Evolutionary conservation across 257 asterid species (phyloP), one percentile per base, ranked within the genome.

Genomic region (Galeopsis tetrahit): DNA sequence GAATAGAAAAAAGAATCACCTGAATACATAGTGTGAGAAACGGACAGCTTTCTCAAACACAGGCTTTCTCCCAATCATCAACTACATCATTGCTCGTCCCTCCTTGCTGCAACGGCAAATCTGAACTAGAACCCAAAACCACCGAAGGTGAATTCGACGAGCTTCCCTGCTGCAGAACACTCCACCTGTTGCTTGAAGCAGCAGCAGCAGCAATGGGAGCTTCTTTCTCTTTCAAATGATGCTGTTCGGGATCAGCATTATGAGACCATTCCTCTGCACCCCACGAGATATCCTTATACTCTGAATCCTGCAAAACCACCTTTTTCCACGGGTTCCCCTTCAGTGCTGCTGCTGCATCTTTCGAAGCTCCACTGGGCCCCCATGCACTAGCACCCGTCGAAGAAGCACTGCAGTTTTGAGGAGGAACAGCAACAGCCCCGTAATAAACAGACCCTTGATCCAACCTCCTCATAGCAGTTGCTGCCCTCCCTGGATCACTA

Each of bases 21-120:
- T 21, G 5, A 42, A 51, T 11, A 14, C 49, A 68, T 40, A 39
- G 11, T 7, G 8, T 31, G 28, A 14, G 51, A 71, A 35, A 21
- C 31, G 35, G 5, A 8, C n/a, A n/a, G 13, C 53, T 67, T 48
- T 28, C 63, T 88, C 83, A 86, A 40, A 89, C 95, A 71, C 44
- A 91, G 5, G 96, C 97, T 65, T 91, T 79, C 81, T 94, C 99
- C 99, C 99, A 94, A 63, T 94, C 96, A 63, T 94, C 99, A 71
- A 86, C 94, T 21, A 86, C 66, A 6, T 73, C 81, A 0, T 60
- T 63, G 52, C 79, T 79, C 68, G 64, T 63, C 7, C 76, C 84
- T 61, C 56, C 86, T 38, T 43, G 74, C 56, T 56, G 75, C 43
- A 28, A 77, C 2, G 80, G 62, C 56, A 66, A 40, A 63, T 38